Base-by-base conservation (phyloP, 2,329 filamentous ascomycete genomes). In the Calonectria hongkongensis region DNA sequence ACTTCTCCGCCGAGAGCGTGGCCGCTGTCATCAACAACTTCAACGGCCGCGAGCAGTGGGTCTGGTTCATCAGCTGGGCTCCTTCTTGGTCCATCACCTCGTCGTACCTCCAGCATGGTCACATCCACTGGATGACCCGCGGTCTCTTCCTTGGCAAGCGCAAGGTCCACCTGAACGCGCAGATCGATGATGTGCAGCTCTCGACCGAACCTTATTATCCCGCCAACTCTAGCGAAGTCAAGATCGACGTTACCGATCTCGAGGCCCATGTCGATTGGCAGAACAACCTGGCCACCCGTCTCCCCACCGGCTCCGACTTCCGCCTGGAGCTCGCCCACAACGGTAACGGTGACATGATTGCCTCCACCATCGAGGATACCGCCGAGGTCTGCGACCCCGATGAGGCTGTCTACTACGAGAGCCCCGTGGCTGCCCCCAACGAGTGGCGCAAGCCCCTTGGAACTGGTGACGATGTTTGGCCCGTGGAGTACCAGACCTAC, bases 41-140 rank as follows among this genome's bases (percentile, higher is more conserved):
- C n/a, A 51, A 56, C 41, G 74, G 74, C 10, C 74, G 74, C 9
- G 74, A 76, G 64, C 74, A 76, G 68, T 69, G 75, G 13, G 74
- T 76, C n/a, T 76, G 74, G 74, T 76, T 76, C 48, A 68, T 76
- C 10, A 64, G 74, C 30, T 76, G 74, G 74, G 74, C 74, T 47
- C 71, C 70, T 16, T 72, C 75, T 21, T 76, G 74, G 74, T 75
- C 74, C 18, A 58, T 70, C 58, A 75, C 74, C n/a, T 74, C 68
- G 2, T 39, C 56, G 16, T 76, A 75, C 66, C 73, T 76, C 15
- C 66, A 75, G 30, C 74, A 76, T 21, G 66, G 73, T 21, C 74
- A 76, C 30, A 60, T 76, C 28, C 74, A 76, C 64, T 76, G 74
- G 74, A 70, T 76, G 36, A 76, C 74, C 21, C 74, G 74, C 2